Evolutionary conservation across 257 asterid genomes (phyloP), one percentile per base, ranked within the genome.

Genomic region (Nicotiana obtusifolia): DNA sequence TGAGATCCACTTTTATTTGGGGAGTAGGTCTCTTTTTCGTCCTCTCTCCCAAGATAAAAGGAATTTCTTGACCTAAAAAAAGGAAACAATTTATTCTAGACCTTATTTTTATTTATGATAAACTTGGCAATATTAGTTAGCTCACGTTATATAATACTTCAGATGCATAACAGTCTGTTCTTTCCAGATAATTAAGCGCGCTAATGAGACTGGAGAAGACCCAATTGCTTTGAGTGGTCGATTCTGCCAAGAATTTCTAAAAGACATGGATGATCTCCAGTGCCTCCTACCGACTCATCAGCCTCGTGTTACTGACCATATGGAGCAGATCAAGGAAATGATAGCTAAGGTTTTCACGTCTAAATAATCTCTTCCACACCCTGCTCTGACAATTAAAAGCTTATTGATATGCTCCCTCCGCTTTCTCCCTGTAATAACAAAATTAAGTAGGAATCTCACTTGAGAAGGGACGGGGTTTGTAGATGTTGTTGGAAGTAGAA

Each of bases 201-300:
- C 95, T 20, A 88, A 89, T 87, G 92, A 91, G 85, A 53, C 64
- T 64, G 93, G 91, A 53, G 93, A 92, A 83, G 91, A 93, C 82
- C 90, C 95, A n/a, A 84, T 84, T 81, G 85, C 65, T 37, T 86
- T 90, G 88, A 92, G 96, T 85, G 87, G 88, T 49, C 83, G 91
- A 80, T 93, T 87, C 87, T 93, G 98, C 86, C 57, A 89, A 53
- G 98, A 94, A 84, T 94, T 86, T 82, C 92, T 89, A 31, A 85
- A 30, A 22, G 97, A 93, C 85, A 92, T 94, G 97, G 86, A 81
- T 79, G 96, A 88, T 91, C 95, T 91, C 81, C 97, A 92, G 80
- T 92, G 97, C 91, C 95, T 91, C 80, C 80, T 80, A 82, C 97
- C 97, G 54, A 92, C 97, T 41, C 90, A 93, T 86, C 94, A 93